A percentile compares a stretch with the other conserved stretches of the same genome.
These are phyloP conservation scores for Thermoascus crustaceus DNA, from an alignment of 2,329 filamentous ascomycete species.

Conservation along the genomic window DNA sequence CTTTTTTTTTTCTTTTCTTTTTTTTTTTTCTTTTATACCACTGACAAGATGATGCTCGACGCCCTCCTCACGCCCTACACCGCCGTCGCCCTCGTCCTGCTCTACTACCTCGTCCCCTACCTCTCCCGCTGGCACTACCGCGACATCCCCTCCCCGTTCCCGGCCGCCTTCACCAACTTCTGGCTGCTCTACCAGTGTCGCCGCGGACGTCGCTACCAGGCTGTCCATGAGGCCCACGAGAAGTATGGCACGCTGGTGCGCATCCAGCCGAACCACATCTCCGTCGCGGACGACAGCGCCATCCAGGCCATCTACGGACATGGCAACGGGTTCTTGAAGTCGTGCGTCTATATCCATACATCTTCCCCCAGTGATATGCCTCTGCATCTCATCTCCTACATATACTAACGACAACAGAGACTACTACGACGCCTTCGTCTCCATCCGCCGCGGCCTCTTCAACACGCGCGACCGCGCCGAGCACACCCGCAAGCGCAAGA, in stretches of 20 bases:
- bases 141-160: constrained; percentile 44
- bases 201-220: constrained; percentile 54
- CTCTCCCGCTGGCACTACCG: constrained; percentile 47
- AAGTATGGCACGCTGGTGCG: constrained; percentile 71
- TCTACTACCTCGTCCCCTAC: constrained; percentile 53
- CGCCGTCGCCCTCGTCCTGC: constrained; percentile 42
- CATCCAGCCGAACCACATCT: constrained; percentile 77
- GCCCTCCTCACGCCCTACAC: constrained; percentile 26
- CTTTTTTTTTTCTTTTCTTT: too few relatives aligned
- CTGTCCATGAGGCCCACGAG: constrained; percentile 66
- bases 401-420: constrained; percentile 43
- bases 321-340: constrained; percentile 66
- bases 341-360: constrained; percentile 41
- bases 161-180: constrained; percentile 62
- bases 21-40: too few relatives aligned
- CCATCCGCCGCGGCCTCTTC: constrained; percentile 77
- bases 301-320: constrained; percentile 73
- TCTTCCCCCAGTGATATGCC: not conserved
- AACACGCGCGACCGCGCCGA: constrained; percentile 76
- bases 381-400: not conserved
- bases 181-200: constrained; percentile 67
- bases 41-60: constrained; percentile 21
- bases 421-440: constrained; percentile 88
- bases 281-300: constrained; percentile 69
- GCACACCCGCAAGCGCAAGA: constrained; percentile 83